These are phyloP conservation scores for Aspergillus sp. DNA, from an alignment of 2,329 filamentous ascomycete species.

Conservation along the genomic window DNA sequence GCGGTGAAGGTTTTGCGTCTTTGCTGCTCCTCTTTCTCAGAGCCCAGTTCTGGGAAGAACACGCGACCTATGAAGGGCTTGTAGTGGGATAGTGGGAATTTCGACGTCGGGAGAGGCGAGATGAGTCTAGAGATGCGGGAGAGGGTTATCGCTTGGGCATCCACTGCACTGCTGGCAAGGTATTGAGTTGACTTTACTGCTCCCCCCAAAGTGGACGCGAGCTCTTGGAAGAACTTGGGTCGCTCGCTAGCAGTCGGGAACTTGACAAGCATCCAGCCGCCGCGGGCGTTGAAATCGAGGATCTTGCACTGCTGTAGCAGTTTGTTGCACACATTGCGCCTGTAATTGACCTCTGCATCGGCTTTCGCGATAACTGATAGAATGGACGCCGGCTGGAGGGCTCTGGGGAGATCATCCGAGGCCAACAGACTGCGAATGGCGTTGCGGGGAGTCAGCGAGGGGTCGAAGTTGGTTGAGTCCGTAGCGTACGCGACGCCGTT, in stretches of 20 bases:
- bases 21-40: neutral
- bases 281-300: constrained; percentile 20
- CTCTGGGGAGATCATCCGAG: constrained; percentile 54
- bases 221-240: constrained; percentile 5
- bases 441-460: constrained; percentile 69
- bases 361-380: constrained; percentile 51
- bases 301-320: constrained; percentile 38
- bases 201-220: neutral
- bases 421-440: constrained; percentile 61
- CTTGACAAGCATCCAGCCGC: constrained; percentile 25
- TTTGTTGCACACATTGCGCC: constrained; percentile 46
- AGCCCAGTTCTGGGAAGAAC: constrained; percentile 19
- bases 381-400: constrained; percentile 58
- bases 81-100: constrained; percentile 36
- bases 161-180: no score
- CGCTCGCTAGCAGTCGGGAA: constrained; percentile 13
- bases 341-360: constrained; percentile 32
- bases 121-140: constrained; percentile 42
- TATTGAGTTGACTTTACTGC: no score
- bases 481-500: constrained; percentile 66
- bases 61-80: constrained; percentile 31
- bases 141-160: constrained; percentile 38
- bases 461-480: constrained; percentile 72
- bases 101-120: constrained; percentile 34
- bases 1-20: constrained; percentile 37